Base-by-base conservation (phyloP, 352 stramenopile genomes). In the Phytophthora gonapodyides region DNA sequence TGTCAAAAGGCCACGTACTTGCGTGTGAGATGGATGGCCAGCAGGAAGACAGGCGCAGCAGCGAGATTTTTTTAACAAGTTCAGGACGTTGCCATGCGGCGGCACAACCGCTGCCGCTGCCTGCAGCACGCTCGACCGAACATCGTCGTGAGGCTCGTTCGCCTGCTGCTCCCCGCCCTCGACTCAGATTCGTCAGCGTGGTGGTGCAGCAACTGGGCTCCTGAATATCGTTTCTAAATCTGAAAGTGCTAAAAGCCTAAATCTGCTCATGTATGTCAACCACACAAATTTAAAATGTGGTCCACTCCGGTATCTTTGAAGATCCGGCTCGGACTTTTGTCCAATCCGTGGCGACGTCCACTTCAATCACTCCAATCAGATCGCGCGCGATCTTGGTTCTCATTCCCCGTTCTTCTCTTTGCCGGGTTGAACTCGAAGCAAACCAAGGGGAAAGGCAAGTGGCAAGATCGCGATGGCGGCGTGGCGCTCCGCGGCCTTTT, bases 401-500 rank as follows among this genome's bases (percentile, higher is more conserved):
- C 61, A 67, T 55, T 59, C 38, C 34, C 19, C 17, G 19, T 67
- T 67, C 52, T 68, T 57, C 60, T 61, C 44, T 33, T 37, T 27
- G 24, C 24, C 69, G 53, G 59, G 64, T 65, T 69, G 53, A 57
- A 66, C 27, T 35, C 7, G 21, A 16, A 6, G 16, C 34, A 36
- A 58, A 52, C 38, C 36, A 61, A 36, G 12, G 33, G 44, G 15
- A 17, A 37, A 56, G 40, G 61, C n/a, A 44, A 57, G 24, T 27
- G 21, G 43, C 41, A 43, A 55, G 37, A 49, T 45, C 16, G 33
- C 42, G 16, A 78, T 78, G 70, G 51, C 61, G 16, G 73, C 87
- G 15, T 95, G 86, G 86, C 73, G 82, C 44, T 78, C 77, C 46
- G 71, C 81, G 27, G 72, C 73, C 40, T 93, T 87, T 59, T 44